These are phyloP conservation scores for Dillenia suffruticosa DNA, from an alignment of 164 flowering plant genomes.

Conservation along the genomic window DNA sequence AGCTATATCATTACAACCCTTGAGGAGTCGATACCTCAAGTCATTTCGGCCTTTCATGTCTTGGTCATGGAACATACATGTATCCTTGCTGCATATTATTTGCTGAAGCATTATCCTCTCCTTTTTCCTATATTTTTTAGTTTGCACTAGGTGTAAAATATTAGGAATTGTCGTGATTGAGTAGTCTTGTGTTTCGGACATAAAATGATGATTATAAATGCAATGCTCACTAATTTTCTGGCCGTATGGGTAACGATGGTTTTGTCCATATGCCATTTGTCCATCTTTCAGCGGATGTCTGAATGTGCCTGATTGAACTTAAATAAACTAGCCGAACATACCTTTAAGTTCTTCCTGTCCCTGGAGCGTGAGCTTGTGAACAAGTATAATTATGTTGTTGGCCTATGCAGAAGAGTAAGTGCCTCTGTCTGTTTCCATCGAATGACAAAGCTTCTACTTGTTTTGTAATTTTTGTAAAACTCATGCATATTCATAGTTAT, in stretches of 20 bases:
- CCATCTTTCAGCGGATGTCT: no score
- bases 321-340: constrained; percentile 64
- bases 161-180: no score
- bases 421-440: not conserved
- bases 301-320: constrained; percentile 18
- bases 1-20: constrained; percentile 87
- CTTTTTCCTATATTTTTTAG: not conserved
- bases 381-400: constrained; percentile 78
- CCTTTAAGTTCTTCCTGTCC: constrained; percentile 67
- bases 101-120: not conserved
- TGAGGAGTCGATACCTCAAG: constrained; percentile 79
- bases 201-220: no score
- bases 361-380: constrained; percentile 71
- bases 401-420: constrained; percentile 97
- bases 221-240: no score
- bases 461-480: not conserved
- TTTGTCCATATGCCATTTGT: no score
- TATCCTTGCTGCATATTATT: constrained; percentile 54
- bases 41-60: constrained; percentile 78
- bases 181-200: not conserved
- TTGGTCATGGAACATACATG: constrained; percentile 81
- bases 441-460: not conserved
- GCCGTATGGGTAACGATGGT: no score
- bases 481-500: not conserved
- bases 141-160: no score